phyloP scores from a whole-genome alignment of 306 rosid species.

The Inga laurina region DNA sequence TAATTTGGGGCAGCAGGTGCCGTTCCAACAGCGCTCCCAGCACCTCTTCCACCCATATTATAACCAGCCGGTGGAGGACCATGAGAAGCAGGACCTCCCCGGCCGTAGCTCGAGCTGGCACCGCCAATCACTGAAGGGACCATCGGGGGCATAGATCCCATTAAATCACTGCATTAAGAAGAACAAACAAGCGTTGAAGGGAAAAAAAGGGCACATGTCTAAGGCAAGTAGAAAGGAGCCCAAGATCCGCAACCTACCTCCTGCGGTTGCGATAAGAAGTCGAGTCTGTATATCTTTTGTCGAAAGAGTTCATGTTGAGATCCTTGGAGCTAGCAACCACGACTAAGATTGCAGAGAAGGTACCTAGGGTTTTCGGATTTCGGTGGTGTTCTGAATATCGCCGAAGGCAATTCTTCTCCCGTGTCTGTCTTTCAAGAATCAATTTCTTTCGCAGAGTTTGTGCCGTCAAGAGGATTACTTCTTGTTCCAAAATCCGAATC shows the following conservation, averaged over 20 bases:
- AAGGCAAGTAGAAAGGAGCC: not conserved
- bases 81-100: slow-evolving; percentile 47
- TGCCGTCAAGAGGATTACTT: not conserved
- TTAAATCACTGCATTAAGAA: slow-evolving; percentile 50
- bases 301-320: slow-evolving; percentile 57
- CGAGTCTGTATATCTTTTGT: slow-evolving; percentile 61
- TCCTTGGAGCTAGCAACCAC: not conserved
- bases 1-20: slow-evolving; percentile 34
- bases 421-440: not conserved
- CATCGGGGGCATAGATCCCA: slow-evolving; percentile 53
- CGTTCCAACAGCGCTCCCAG: slow-evolving; percentile 42
- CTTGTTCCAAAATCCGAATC: not conserved
- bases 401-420: not conserved
- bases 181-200: not conserved
- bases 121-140: slow-evolving; percentile 30
- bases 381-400: not conserved
- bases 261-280: slow-evolving; percentile 81
- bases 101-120: slow-evolving; percentile 43
- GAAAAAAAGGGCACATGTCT: not conserved
- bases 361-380: slow-evolving; percentile 36
- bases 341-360: not conserved
- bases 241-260: slow-evolving; percentile 46
- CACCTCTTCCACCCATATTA: slow-evolving; percentile 34
- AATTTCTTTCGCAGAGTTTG: not conserved
- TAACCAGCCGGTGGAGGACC: slow-evolving; percentile 39